Base-by-base conservation (phyloP, 2,329 filamentous ascomycete species). In the Acarospora socialis region DNA sequence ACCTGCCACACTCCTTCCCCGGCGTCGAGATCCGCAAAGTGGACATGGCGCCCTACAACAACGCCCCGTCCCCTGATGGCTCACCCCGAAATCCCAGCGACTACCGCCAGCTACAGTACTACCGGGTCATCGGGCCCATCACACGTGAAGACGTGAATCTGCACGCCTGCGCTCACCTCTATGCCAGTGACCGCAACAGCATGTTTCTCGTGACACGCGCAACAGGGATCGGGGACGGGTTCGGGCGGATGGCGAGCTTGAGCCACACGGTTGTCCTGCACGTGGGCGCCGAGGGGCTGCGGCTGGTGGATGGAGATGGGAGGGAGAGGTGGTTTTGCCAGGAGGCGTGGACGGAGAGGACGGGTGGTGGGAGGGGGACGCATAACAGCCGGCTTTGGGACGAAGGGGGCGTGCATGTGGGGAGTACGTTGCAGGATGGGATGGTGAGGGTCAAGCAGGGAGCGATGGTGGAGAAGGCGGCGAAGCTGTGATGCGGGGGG, bases 121-220 rank as follows among this genome's bases (percentile, higher is more conserved):
- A 68, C 41, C 50, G 55, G 3, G 45, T 62, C 1, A 53, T 61
- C 15, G 62, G 61, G 36, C 47, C 57, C 37, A 51, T 57, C 31
- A 50, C 31, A 9, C 57, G 45, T 36, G 53, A 46, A 38, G 54
- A 47, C 30, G 58, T 65, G 19, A 73, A 73, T 40, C 47, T 73
- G 12, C 68, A 72, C 40, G 61, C 66, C 1, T 68, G 64, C 41
- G 67, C 66, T 3, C 69, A 73, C 46, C 52, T 71, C 25, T 73
- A 70, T 43, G 62, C 67, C 1, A 66, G 62, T 20, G 69, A 72
- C 41, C 59, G 63, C 15, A 72, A 72, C 35, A 64, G 63, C 12
- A 49, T 71, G 8, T 62, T 64, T 46, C 48, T 69, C 26, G 57
- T 70, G 2, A 55, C 63, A 2, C 65, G 65, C 14, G 60, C 66